Evolutionary conservation across 345 rosid genomes (phyloP), one percentile per base, ranked within the genome.

Genomic region (Melastoma malabathricum): DNA sequence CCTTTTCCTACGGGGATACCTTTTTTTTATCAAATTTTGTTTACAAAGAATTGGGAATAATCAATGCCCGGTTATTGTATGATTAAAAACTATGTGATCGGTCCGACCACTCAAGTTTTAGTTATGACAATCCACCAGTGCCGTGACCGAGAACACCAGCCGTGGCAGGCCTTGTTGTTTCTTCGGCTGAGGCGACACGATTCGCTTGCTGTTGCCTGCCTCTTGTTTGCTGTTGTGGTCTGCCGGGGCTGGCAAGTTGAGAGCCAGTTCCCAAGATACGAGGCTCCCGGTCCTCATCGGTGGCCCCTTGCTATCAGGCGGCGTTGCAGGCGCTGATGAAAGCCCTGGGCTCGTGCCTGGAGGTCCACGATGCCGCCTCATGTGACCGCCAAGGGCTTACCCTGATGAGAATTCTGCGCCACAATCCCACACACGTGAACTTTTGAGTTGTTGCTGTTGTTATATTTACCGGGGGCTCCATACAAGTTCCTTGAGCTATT

Each of bases 111-210:
- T 48, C 25, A 22, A n/a, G 31, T 43, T 15, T 68, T 56, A 72
- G 73, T 72, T 64, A 61, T 72, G 77, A 51, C 77, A 72, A 59
- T 65, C 77, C 47, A 72, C 77, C 59, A 72, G 63, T 55, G 73
- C 48, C 10, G 65, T 60, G 48, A 60, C 46, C 5, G 73, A 52
- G 57, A 72, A 68, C 18, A 68, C 72, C 22, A 64, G 41, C 29
- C 6, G 67, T 13, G 18, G 59, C 18, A 10, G 67, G 10, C 15
- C 57, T 3, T 57, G 47, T 19, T 49, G 54, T 12, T 56, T 62
- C 38, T n/a, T 7, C n/a, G 9, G 10, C 49, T 19, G 38, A 13
- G 43, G 27, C 23, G 44, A 7, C 38, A 29, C 15, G 4, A 18
- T 56, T 16, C 25, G 23, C 5, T 10, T n/a, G 25, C 7, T 25